Base-by-base conservation (phyloP, 2,329 filamentous ascomycete species). In the Aschersonia sp. region DNA sequence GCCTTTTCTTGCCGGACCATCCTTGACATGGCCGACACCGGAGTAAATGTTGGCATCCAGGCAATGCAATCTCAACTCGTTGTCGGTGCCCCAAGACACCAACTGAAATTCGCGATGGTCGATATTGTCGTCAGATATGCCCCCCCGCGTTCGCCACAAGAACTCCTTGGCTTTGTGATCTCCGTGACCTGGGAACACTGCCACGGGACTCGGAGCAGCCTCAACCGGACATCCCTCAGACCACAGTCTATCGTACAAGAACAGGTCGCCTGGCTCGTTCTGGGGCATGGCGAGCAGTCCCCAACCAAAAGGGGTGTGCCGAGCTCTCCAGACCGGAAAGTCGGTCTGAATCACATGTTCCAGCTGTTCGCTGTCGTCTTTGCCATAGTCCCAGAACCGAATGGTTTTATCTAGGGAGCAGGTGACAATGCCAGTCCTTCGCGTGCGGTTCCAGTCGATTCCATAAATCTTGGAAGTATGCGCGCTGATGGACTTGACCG, bases 391-490 rank as follows among this genome's bases (percentile, higher is more conserved):
- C 89, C 89, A 96, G 54, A 95, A 85, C 60, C 94, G 94, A 65
- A 96, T 90, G 41, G 83, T 94, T 60, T 83, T 87, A 60, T 96
- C 89, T 45, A 96, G 69, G 1, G 89, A 94, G 63, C 89, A 96
- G 3, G 89, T 96, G 5, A 87, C 79, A 46, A 96, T 71, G 37
- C 79, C 81, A 8, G 78, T 82, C 2, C 79, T 67, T 44, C 81
- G 73, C 10, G 83, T 83, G 46, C 90, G 78, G 59, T 94, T 94
- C 90, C 90, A 96, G 64, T 96, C 90, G 35, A 96, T 72, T 31
- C 90, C 90, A 60, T 96, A 96, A 50, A 96, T 95, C 64, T 95
- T 96, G 39, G 88, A 95, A 33, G 78, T 79, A 58, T 96, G 89
- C 0, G 89, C 90, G 58, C 82, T 81, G 52, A 96, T 94, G 12